phyloP scores from a whole-genome alignment of 768 basidiomycete species.

The Mycena chlorophos region DNA sequence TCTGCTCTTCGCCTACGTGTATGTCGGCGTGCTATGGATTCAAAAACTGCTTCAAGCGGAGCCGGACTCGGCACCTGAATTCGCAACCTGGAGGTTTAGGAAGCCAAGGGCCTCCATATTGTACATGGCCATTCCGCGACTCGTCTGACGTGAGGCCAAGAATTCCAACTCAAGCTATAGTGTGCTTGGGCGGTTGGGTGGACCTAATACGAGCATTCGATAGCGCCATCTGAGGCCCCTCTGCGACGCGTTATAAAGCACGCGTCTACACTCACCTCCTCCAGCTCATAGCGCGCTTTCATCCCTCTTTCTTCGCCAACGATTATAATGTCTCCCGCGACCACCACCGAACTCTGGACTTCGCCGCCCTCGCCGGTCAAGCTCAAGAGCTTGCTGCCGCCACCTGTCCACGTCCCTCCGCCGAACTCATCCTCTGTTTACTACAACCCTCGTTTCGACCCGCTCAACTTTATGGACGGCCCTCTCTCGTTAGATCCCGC shows the following conservation, averaged over 20 bases:
- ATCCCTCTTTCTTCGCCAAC: background rate
- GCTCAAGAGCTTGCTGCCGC: background rate
- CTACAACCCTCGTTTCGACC: conserved; percentile 52
- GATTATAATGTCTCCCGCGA: background rate
- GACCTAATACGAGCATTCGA: background rate
- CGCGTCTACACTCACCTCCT: no score
- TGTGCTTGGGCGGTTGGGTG: background rate
- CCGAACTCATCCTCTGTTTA: conserved; percentile 25
- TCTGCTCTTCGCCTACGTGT: no score
- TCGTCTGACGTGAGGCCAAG: background rate
- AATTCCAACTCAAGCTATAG: background rate
- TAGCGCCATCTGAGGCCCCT: background rate
- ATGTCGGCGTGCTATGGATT: no score
- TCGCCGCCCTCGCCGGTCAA: background rate
- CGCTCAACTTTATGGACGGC: conserved; percentile 51
- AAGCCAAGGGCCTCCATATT: background rate
- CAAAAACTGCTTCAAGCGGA: no score
- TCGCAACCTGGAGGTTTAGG: background rate
- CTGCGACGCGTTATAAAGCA: no score
- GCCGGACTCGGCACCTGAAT: background rate
- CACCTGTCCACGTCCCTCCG: background rate
- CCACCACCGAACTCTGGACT: background rate
- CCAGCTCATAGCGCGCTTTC: background rate
- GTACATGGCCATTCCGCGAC: background rate
- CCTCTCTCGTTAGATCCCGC: conserved; percentile 49